phyloP scores from a whole-genome alignment of 192 early-diverging fungal species.

The Funneliformis mosseae region DNA sequence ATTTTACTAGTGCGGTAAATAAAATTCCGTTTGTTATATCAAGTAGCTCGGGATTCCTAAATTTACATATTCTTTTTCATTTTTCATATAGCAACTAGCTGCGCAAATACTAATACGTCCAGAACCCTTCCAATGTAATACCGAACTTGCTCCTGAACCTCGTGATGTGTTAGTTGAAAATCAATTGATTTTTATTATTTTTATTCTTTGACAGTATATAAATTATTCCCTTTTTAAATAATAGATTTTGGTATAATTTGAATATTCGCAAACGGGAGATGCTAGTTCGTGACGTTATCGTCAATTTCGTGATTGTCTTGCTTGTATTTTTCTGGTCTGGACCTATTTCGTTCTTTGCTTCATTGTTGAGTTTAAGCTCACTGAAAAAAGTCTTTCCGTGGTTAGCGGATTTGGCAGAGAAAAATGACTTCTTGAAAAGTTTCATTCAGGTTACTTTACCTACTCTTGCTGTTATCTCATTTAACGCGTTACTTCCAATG shows the following conservation, averaged over 20 bases:
- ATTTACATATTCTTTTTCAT: slow-evolving; percentile 2
- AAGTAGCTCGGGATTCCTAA: not conserved
- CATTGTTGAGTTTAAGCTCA: slow-evolving; percentile 64
- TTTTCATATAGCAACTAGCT: slow-evolving; percentile 52
- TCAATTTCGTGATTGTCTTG: slow-evolving; percentile 59
- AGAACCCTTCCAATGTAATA: slow-evolving; percentile 65
- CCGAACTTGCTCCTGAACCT: slow-evolving; percentile 71
- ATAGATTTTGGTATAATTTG: slow-evolving; percentile 70
- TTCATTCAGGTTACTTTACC: slow-evolving; percentile 73
- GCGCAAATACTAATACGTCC: slow-evolving; percentile 68
- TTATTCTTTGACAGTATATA: not conserved
- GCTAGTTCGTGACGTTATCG: slow-evolving; percentile 53
- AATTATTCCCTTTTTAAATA: not conserved
- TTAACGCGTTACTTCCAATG: slow-evolving; percentile 69
- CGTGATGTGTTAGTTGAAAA: slow-evolving; percentile 57
- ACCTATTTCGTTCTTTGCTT: slow-evolving; percentile 68
- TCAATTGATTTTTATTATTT: not conserved
- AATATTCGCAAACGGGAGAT: slow-evolving; percentile 59
- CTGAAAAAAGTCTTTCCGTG: slow-evolving; percentile 64
- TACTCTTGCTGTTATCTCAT: slow-evolving; percentile 68
- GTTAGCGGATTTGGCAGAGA: slow-evolving; percentile 51
- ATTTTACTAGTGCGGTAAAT: slow-evolving; percentile 65
- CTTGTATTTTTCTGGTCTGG: slow-evolving; percentile 78
- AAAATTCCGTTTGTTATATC: not conserved
- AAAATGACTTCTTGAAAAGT: slow-evolving; percentile 55